Evolutionary conservation across 2,329 filamentous ascomycete species (phyloP), one percentile per base, ranked within the genome.

Genomic region (Macrophomina phaseolina): DNA sequence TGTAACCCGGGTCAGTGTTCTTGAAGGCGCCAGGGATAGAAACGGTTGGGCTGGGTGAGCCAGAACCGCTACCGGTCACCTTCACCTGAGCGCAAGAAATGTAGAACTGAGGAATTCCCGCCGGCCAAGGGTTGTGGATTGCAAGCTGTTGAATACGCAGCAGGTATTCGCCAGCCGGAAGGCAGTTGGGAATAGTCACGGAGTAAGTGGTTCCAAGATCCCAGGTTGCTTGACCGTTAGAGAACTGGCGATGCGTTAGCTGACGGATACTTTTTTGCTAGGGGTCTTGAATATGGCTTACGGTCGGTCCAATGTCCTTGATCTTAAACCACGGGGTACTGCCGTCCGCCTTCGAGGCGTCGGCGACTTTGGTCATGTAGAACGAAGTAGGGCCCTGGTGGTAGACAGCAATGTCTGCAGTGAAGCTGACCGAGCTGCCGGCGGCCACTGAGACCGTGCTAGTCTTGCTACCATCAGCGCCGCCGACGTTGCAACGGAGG

Each of bases 311-410:
- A 58, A 78, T 77, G 68, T 78, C 76, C 71, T 78, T 79, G 72
- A 79, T 78, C 72, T 74, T 72, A 69, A 77, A 76, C 78, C 78
- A 79, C 64, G 78, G 76, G 30, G 73, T 69, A 23, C 77, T 79
- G 16, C 78, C 78, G 63, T 79, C 77, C 8, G 77, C 72, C 18
- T 71, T 64, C 16, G 70, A 68, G 5, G 77, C 77, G 53, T 74
- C 73, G 36, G 62, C 56, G 23, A 77, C 78, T 70, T 79, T 78
- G 66, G 71, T 75, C 74, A 79, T 73, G 67, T 79, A 79, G 70
- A 78, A 78, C 1, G 74, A 62, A 14, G 77, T 72, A 14, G 77
- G 76, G 11, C 77, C 77, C 56, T 79, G 77, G 67, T 79, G 78
- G 69, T 79, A 79, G 7, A 79, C 76, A 8, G 75, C 75, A 18